Base-by-base conservation (phyloP, 1,284 basidiomycete genomes). In the Ustanciosporium gigantosporum region DNA sequence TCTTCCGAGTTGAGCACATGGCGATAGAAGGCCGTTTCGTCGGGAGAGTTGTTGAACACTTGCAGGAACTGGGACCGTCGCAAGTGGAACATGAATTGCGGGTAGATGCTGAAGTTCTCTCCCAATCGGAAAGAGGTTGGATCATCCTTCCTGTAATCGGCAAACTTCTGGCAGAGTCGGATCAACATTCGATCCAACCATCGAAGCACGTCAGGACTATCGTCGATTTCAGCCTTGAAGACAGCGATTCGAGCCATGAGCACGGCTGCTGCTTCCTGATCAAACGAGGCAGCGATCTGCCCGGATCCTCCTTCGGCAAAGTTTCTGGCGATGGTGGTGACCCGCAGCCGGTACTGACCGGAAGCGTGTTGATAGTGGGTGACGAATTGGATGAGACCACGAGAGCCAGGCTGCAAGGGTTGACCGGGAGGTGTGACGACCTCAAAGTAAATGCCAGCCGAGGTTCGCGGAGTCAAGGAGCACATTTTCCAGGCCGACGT, bases 61-160 rank as follows among this genome's bases (percentile, higher is more conserved):
- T 99, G 95, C 79, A 99, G 83, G 83, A 99, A 98, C 81, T 98
- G 94, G 82, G 89, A 91, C 77, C 95, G 82, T 50, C 95, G 85
- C 56, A 99, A 81, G 80, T 99, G 95, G 88, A 98, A 98, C 95
- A 98, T 99, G 83, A 99, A 99, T 79, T 99, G 95, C 25, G 95
- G 95, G 80, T 99, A 99, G 74, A 99, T 98, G 79, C 89, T 91
- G 80, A 99, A 98, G 80, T 94, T 94, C 74, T 96, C 92, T 55
- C 86, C 84, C 65, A 98, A 82, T 62, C 92, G 84, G 85, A 99
- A 98, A 79, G 88, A 90, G 40, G 88, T 86, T 4, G 94, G 90
- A 76, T 98, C 95, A 80, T 98, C 95, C 81, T 98, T 99, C 74
- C 92, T 83, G 79, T 98, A 98, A 79, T 97, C 93, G 47, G 95